These are phyloP conservation scores for Guadua angustifolia DNA, from an alignment of 176 grass and related monocot species.

Conservation along the genomic window DNA sequence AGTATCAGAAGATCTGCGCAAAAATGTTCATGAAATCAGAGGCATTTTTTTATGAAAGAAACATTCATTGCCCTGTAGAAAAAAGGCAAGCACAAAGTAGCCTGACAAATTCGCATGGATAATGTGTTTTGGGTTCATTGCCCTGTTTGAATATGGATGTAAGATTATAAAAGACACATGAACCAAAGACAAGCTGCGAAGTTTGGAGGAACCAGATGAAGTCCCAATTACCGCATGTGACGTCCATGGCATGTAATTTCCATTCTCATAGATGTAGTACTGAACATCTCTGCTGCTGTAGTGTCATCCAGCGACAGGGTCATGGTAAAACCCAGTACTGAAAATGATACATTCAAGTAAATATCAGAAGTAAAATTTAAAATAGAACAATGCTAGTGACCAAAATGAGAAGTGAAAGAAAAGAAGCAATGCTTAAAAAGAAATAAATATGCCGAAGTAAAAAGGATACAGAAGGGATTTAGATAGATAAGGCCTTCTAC, in stretches of 20 bases:
- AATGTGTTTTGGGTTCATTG: slow-evolving; percentile 34
- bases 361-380: background rate
- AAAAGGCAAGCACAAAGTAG: too few species aligned
- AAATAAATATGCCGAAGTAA: background rate
- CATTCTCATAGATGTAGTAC: slow-evolving; percentile 73
- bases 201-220: slow-evolving; percentile 15
- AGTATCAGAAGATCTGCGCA: slow-evolving; percentile 20
- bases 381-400: background rate
- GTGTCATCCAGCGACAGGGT: slow-evolving; percentile 80
- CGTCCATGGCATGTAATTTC: slow-evolving; percentile 54
- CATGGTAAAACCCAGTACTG: slow-evolving; percentile 94
- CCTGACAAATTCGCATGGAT: background rate
- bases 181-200: slow-evolving; percentile 6
- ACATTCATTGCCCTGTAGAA: slow-evolving; percentile 55
- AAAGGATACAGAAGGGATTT: background rate
- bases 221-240: slow-evolving; percentile 41
- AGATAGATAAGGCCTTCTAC: background rate
- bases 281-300: slow-evolving; percentile 71
- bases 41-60: slow-evolving; percentile 44
- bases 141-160: slow-evolving; percentile 49
- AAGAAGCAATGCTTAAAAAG: background rate
- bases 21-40: slow-evolving; percentile 23
- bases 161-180: slow-evolving; percentile 14
- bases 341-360: slow-evolving; percentile 40
- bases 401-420: background rate